phyloP scores from a whole-genome alignment of 108 stramenopile genomes.

The Cyclotella atomus region DNA sequence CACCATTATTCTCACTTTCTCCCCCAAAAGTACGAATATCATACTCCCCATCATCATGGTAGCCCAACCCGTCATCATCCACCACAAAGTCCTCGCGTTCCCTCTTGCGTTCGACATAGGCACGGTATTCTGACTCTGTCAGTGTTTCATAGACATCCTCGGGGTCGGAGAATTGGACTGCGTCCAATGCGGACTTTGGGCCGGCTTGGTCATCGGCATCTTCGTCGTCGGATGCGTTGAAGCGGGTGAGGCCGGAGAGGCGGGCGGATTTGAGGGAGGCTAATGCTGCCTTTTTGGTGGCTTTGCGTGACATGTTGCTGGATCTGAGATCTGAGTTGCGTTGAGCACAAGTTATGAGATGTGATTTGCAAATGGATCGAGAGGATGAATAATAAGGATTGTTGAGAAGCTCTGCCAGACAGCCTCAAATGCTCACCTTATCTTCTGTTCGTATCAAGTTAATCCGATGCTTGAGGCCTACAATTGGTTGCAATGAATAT shows the following conservation, averaged over 20 bases:
- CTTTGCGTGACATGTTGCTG: constrained; percentile 3
- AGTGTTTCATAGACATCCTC: constrained; percentile 91
- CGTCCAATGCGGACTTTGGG: constrained; percentile 21
- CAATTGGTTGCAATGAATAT: too few species aligned
- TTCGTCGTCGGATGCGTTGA: constrained; percentile 48
- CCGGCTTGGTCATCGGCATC: constrained; percentile 26
- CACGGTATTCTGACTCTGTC: constrained; percentile 86
- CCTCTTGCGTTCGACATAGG: constrained; percentile 83
- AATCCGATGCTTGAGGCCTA: too few species aligned
- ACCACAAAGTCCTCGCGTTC: constrained; percentile 98
- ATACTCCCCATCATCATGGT: constrained; percentile 98
- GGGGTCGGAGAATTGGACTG: constrained; percentile 39
- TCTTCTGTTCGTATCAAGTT: too few species aligned
- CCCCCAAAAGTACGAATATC: constrained; percentile 70
- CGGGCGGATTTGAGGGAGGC: constrained; percentile 40
- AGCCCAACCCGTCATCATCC: constrained; percentile 98
- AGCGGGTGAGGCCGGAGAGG: not conserved
- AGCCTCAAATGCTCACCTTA: too few species aligned
- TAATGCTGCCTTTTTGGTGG: constrained; percentile 32
- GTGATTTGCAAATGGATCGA: not conserved
- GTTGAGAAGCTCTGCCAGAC: too few species aligned
- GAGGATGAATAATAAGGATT: too few species aligned
- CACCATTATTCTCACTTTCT: constrained; percentile 9
- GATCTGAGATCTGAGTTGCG: not conserved
- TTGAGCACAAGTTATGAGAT: not conserved